Evolutionary conservation across 2,329 filamentous ascomycete genomes (phyloP).

Genomic region (Keithomyces neogunnii): DNA sequence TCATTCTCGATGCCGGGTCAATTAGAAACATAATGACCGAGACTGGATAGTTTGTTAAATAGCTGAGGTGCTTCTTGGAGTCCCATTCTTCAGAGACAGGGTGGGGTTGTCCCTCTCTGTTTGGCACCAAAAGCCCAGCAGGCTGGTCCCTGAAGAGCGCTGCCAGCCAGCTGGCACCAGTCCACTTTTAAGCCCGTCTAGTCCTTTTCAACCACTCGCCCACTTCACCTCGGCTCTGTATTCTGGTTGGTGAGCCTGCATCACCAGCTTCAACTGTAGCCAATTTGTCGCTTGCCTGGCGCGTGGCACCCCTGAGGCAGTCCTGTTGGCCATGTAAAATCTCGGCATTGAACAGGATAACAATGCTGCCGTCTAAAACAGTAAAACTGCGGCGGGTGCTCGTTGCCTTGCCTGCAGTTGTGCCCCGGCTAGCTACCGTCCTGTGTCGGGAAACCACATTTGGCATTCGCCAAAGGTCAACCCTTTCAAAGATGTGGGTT

Average conservation of each 20-base stretch:
- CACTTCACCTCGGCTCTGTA: no score
- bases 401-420: constrained; percentile 4
- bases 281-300: neutral
- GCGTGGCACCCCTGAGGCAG: neutral
- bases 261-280: neutral
- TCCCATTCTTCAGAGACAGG: no score
- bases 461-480: constrained; percentile 16
- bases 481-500: constrained; percentile 68
- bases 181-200: neutral
- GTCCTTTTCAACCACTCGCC: no score
- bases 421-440: constrained; percentile 12
- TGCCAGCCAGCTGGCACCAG: neutral
- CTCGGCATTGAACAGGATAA: neutral
- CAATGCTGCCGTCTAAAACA: constrained; percentile 12
- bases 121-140: neutral
- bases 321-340: neutral
- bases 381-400: constrained; percentile 8
- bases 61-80: no score
- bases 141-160: neutral
- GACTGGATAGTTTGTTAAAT: no score
- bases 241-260: neutral
- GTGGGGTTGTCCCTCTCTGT: no score
- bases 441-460: constrained; percentile 9
- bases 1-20: no score
- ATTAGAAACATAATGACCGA: no score